These are phyloP conservation scores for Ascochyta lentis DNA, from an alignment of 2,329 filamentous ascomycete genomes.

Conservation along the genomic window DNA sequence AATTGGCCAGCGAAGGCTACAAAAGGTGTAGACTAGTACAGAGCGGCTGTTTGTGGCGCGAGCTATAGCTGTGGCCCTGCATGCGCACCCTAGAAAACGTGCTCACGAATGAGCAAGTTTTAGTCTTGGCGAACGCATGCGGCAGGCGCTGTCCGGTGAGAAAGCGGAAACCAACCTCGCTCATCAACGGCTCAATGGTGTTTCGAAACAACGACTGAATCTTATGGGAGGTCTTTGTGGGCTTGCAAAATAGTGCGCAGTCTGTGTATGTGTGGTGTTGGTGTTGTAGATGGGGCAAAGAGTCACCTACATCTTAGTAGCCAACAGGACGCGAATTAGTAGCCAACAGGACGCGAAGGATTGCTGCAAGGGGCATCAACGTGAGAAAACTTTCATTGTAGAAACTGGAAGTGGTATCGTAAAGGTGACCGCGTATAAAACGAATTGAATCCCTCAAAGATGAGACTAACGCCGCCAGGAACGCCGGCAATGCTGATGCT, in stretches of 20 bases:
- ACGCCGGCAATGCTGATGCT: conserved; percentile 11
- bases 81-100: conserved; percentile 25
- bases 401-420: conserved; percentile 6
- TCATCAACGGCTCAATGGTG: background rate
- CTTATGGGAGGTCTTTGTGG: background rate
- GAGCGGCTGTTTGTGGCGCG: conserved; percentile 29
- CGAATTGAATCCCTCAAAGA: background rate
- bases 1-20: conserved; percentile 3
- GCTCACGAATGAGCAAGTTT: conserved; percentile 38
- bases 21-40: conserved; percentile 13
- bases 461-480: conserved; percentile 1
- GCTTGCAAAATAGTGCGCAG: background rate
- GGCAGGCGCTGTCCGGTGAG: conserved; percentile 23
- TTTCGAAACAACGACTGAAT: background rate
- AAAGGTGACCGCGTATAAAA: background rate
- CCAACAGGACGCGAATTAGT: background rate
- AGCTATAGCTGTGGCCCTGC: conserved; percentile 31
- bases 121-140: conserved; percentile 25
- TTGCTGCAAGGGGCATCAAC: background rate
- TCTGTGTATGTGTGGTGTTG: background rate
- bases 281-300: too few relatives aligned
- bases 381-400: background rate
- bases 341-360: background rate
- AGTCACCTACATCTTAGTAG: background rate
- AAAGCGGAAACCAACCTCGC: conserved; percentile 8